These are phyloP conservation scores for Lithospermum erythrorhizon DNA, from an alignment of 257 asterid species.

Conservation along the genomic window DNA sequence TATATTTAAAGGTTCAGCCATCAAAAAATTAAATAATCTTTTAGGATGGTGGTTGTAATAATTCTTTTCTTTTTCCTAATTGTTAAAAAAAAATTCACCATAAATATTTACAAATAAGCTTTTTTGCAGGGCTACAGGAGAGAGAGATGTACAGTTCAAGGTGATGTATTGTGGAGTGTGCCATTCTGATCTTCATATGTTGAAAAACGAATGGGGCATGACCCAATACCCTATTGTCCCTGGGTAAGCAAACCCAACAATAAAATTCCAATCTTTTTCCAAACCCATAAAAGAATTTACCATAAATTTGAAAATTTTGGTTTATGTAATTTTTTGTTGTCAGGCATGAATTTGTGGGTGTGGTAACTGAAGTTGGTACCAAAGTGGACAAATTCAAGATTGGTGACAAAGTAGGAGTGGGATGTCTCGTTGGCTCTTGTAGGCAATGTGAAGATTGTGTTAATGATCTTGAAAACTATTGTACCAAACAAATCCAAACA, in stretches of 20 bases:
- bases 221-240: background rate
- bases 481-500: constrained; percentile 19
- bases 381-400: constrained; percentile 38
- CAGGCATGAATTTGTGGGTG: constrained; percentile 64
- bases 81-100: too few relatives aligned
- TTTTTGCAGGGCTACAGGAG: constrained; percentile 13
- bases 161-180: constrained; percentile 19
- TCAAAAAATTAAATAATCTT: too few relatives aligned
- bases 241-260: background rate
- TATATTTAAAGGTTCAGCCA: too few relatives aligned
- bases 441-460: constrained; percentile 36
- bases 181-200: constrained; percentile 18
- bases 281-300: background rate
- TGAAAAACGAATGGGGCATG: constrained; percentile 15
- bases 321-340: background rate
- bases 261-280: background rate
- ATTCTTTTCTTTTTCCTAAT: too few relatives aligned
- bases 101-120: too few relatives aligned
- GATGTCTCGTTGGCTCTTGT: constrained; percentile 58
- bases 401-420: constrained; percentile 58
- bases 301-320: too few relatives aligned
- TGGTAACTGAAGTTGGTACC: constrained; percentile 49
- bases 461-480: constrained; percentile 36
- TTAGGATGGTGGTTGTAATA: too few relatives aligned
- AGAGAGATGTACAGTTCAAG: constrained; percentile 18